Base-by-base conservation (phyloP, 345 rosid genomes). In the Linum trigynum region DNA sequence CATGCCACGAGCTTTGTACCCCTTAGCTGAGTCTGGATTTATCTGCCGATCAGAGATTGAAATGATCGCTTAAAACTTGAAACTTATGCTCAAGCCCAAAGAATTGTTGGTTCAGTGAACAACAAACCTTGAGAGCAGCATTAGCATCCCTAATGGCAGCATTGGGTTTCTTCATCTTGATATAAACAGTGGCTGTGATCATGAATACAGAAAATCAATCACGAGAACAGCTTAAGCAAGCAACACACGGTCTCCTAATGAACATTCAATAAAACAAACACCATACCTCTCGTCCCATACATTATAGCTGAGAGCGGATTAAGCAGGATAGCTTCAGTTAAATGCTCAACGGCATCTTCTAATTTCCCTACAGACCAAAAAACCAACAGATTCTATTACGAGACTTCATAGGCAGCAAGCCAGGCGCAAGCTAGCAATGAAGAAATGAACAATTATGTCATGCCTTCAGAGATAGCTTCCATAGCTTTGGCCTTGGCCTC, bases 21-120 rank as follows among this genome's bases (percentile, higher is more conserved):
- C 99, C 75, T 88, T 94, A 1, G 99, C 99, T 74, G 97, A 94
- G 76, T 94, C 92, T 57, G 96, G 92, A 69, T 94, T 91, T 67
- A 94, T 94, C 97, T 94, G 83, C 39, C 6, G 5, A 58, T 39
- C 62, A n/a, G 41, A 16, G 45, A 14, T 1, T 11, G 36, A 35
- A 39, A 67, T 56, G 12, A 58, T 2, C 23, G 37, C 38, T 5
- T 16, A 35, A 23, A 51, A 37, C 50, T 37, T 16, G 53, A n/a
- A 9, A 63, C 6, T 7, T 3, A 37, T 5, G 57, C 35, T 17
- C n/a, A 5, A 9, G 8, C 32, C 10, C 1, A 67, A 2, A 45
- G 10, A 42, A 5, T 59, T 39, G 48, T 32, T 50, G 32, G 41
- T 15, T 8, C 0, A 10, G 48, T 17, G 65, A 39, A 35, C n/a